Percentiles rank a stretch among this genome's conserved stretches.
Conservation (phyloP, 441 rosid species). For the Pelargonium fulgidum region DNA sequence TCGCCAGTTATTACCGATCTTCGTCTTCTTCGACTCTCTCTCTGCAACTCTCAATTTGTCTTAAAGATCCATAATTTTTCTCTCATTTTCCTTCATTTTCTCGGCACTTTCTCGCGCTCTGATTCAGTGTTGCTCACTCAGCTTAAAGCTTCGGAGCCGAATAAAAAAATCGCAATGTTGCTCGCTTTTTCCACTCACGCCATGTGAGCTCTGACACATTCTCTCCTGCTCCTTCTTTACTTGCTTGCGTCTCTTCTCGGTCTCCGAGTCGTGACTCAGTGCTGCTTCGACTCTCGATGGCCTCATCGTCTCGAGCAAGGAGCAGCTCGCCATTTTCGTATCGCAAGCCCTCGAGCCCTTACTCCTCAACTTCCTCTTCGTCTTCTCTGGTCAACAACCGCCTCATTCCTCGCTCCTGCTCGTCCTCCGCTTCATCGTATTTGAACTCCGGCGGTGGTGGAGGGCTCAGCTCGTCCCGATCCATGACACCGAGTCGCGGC, state of each 20-base stretch:
- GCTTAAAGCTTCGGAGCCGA: slow-evolving; percentile 16
- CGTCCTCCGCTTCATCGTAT: slow-evolving; percentile 63
- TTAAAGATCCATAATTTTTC: slow-evolving; percentile 57
- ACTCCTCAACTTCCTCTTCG: slow-evolving; percentile 73
- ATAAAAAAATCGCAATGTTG: slow-evolving; percentile 21
- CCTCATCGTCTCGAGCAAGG: slow-evolving; percentile 74
- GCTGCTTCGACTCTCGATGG: slow-evolving; percentile 34
- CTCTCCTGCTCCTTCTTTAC: slow-evolving; percentile 28
- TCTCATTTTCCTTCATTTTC: slow-evolving; percentile 15
- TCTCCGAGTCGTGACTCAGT: slow-evolving; percentile 27
- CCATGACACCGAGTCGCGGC: slow-evolving; percentile 67
- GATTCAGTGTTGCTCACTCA: not conserved
- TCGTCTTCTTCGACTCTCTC: slow-evolving; percentile 25
- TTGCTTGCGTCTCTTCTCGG: slow-evolving; percentile 15
- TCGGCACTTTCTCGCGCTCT: slow-evolving; percentile 11
- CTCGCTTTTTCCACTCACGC: slow-evolving; percentile 42
- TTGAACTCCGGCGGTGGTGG: slow-evolving; percentile 40
- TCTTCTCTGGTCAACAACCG: slow-evolving; percentile 49
- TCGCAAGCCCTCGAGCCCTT: slow-evolving; percentile 66
- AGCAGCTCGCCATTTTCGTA: slow-evolving; percentile 84
- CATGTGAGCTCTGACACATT: slow-evolving; percentile 92
- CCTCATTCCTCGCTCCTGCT: slow-evolving; percentile 71
- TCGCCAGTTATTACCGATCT: slow-evolving; percentile 17
- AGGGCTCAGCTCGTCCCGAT: slow-evolving; percentile 45
- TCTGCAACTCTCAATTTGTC: slow-evolving; percentile 44